Conservation (phyloP, 2,329 filamentous ascomycete genomes). For the Pyricularia pennisetigena region DNA sequence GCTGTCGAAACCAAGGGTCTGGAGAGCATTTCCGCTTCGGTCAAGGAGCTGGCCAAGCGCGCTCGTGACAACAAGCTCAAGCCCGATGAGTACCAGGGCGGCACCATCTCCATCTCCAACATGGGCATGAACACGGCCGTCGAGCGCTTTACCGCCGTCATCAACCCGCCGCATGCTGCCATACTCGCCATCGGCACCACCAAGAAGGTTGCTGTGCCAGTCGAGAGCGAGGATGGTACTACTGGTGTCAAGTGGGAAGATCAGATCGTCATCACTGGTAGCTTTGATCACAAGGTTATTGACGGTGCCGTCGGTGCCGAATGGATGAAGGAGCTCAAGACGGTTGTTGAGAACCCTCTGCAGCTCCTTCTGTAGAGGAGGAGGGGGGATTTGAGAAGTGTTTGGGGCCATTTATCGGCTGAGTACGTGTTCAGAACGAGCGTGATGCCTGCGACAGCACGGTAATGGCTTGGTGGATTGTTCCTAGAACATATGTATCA, state of each 20-base stretch:
- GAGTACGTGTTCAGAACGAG: neutral
- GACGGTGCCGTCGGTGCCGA: slow-evolving; percentile 94
- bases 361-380: slow-evolving; percentile 67
- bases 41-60: slow-evolving; percentile 96
- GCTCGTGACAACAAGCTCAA: slow-evolving; percentile 97
- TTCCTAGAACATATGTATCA: slow-evolving; percentile 5
- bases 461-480: slow-evolving; percentile 1
- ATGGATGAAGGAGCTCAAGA: slow-evolving; percentile 96
- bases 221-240: slow-evolving; percentile 74
- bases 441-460: neutral
- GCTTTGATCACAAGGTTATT: slow-evolving; percentile 98
- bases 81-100: slow-evolving; percentile 98
- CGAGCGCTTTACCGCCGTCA: slow-evolving; percentile 94
- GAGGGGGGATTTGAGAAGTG: neutral
- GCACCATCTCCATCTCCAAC: slow-evolving; percentile 98
- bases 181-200: slow-evolving; percentile 93
- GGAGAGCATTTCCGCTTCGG: slow-evolving; percentile 72
- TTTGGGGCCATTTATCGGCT: neutral
- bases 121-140: slow-evolving; percentile 99
- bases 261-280: slow-evolving; percentile 88
- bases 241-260: slow-evolving; percentile 81
- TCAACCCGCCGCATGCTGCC: slow-evolving; percentile 95
- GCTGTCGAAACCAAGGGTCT: slow-evolving; percentile 81
- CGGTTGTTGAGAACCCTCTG: slow-evolving; percentile 93
- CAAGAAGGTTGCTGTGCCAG: slow-evolving; percentile 86